Evolutionary conservation across 2,329 filamentous ascomycete species (phyloP), one percentile per base, ranked within the genome.

Genomic region (Diaporthe sp.): DNA sequence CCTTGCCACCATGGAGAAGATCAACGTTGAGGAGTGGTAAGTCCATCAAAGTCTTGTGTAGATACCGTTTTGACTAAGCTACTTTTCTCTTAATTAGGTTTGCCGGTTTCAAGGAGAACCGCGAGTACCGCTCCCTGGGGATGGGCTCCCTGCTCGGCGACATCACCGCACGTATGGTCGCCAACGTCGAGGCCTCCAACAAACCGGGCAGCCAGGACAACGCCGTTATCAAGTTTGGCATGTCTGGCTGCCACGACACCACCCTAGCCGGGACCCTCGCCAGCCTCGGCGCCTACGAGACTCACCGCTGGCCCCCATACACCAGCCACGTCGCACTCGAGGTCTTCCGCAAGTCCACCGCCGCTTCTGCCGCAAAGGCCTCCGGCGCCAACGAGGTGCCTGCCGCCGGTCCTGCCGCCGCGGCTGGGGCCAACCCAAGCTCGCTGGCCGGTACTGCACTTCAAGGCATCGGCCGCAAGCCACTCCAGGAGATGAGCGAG

Each of bases 21-120:
- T 98, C 75, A 92, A 90, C 39, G 92, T 96, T 0, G 96, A 99
- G 80, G 97, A 98, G 85, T 98, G 97, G 97, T 98, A 94, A 73
- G 71, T 10, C 19, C 13, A 19, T 28, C 39, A 22, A 17, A 15
- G 12, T 28, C 51, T 25, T 17, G 28, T 19, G 22, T n/a, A 19
- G 31, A 51, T 39, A 37, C 19, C 39, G 55, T 34, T 13, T 19
- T 31, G 31, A 28, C 68, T 71, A 44, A 71, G 9, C 25, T 15
- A 10, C 34, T 19, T 37, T 22, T 8, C 22, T n/a, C 4, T 31
- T 9, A 8, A 8, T 31, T 15, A 73, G 71, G 71, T 77, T 77
- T 83, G 87, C 90, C 28, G 96, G 97, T 3, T 98, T 97, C 83
- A 89, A 89, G 75, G 96, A 98, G 84, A 95, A 92, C 76, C 86